Evolutionary conservation across 441 rosid species (phyloP), one percentile per base, ranked within the genome.

Genomic region (Iberis amara): DNA sequence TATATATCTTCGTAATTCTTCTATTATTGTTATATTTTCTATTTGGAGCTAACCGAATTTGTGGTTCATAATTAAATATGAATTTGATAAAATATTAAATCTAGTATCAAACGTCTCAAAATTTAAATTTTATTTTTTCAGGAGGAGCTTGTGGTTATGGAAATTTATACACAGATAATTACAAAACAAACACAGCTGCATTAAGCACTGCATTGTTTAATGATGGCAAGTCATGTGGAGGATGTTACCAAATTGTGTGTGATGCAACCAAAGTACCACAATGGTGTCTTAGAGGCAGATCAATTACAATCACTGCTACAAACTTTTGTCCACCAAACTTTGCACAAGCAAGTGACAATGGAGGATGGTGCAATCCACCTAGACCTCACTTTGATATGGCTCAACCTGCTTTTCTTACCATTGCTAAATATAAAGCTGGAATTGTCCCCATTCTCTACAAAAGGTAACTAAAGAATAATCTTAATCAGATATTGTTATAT

Each of bases 91-190:
- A n/a, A n/a, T n/a, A n/a, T n/a, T n/a, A n/a, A n/a, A n/a, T n/a
- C n/a, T n/a, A n/a, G n/a, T n/a, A n/a, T n/a, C n/a, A n/a, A n/a
- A n/a, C n/a, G n/a, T n/a, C n/a, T n/a, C n/a, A n/a, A n/a, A n/a
- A n/a, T n/a, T n/a, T n/a, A n/a, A n/a, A n/a, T n/a, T n/a, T n/a
- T 37, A 4, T 11, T 56, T 27, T 46, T 7, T 23, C 52, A 86
- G 81, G 85, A 7, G 94, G 83, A 14, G 85, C 89, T 1, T 82
- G 94, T 66, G 94, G 89, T 37, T 82, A 82, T 68, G 89, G 83
- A 8, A 78, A 82, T 47, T 64, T 85, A 5, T 60, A 75, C 48
- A 72, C 71, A 0, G 79, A 78, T 11, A 83, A 82, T 7, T 82
- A 82, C 39, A 84, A 78, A 27, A 65, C 55, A 27, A 70, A 70